Percentiles rank a stretch among this genome's conserved stretches.
Evolutionary conservation across 495 filamentous ascomycete genomes (phyloP).

Genomic region (Penicillium coffeae): DNA sequence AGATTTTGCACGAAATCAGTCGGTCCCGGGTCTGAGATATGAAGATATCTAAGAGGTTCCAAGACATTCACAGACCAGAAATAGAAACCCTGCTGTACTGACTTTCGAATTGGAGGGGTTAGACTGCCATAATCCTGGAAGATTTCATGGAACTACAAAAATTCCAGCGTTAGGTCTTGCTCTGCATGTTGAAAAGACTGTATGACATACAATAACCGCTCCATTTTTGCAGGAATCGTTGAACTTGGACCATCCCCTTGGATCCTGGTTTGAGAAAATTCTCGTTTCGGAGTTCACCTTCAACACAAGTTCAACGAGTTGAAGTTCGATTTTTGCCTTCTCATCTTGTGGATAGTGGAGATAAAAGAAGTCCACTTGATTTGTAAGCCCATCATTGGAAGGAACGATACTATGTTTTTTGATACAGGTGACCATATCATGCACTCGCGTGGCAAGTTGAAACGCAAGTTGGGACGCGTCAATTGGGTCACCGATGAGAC

Average conservation of each 20-base stretch:
- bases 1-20: conserved; percentile 40
- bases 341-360: neutral
- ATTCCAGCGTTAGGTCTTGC: neutral
- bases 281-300: neutral
- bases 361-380: neutral
- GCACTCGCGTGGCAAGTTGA: neutral
- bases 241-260: neutral
- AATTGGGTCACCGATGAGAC: too few relatives aligned
- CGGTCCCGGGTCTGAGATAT: conserved; percentile 7
- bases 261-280: neutral
- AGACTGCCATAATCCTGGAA: conserved; percentile 28
- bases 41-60: conserved; percentile 16
- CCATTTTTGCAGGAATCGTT: conserved; percentile 17
- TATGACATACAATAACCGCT: conserved; percentile 37
- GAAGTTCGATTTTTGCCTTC: neutral
- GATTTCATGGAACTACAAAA: conserved; percentile 37
- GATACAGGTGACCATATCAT: neutral
- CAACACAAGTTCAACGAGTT: neutral
- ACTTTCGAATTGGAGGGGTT: conserved; percentile 20
- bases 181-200: neutral
- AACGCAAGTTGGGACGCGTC: too few relatives aligned
- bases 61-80: conserved; percentile 39
- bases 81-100: conserved; percentile 18
- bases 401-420: neutral
- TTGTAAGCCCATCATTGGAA: neutral